Conservation (phyloP, 75 land plant genomes). For the Isoetes taiwanensis region DNA sequence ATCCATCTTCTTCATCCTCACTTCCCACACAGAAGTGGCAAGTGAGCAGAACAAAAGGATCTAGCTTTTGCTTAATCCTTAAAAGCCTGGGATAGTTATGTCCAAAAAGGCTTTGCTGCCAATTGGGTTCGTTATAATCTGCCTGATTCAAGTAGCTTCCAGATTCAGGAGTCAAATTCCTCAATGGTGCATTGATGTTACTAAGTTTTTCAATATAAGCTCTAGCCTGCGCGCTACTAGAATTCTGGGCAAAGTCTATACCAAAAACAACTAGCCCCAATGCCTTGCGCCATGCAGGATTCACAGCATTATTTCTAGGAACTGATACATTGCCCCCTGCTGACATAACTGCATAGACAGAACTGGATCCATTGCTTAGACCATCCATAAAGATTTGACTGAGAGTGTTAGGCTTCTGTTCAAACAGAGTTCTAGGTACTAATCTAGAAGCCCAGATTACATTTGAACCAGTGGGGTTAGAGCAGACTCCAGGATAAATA, state of each 20-base stretch:
- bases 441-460: background rate
- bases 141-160: background rate
- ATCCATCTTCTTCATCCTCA: no score
- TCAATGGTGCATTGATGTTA: background rate
- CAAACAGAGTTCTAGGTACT: background rate
- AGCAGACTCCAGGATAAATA: background rate
- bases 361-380: background rate
- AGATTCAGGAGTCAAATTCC: background rate
- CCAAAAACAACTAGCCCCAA: background rate
- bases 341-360: background rate
- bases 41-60: no score
- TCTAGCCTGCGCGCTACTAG: background rate
- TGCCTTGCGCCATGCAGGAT: conserved; percentile 2
- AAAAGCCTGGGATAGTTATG: background rate
- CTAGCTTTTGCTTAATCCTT: background rate
- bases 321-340: background rate
- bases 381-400: background rate
- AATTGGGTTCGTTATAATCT: background rate
- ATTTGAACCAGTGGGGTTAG: background rate
- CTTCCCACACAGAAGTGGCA: background rate
- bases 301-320: background rate
- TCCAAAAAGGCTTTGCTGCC: background rate
- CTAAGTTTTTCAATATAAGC: background rate
- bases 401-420: background rate
- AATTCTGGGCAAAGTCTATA: background rate